Evolutionary conservation across 306 rosid species (phyloP).

Genomic region (Inga leiocalycina): DNA sequence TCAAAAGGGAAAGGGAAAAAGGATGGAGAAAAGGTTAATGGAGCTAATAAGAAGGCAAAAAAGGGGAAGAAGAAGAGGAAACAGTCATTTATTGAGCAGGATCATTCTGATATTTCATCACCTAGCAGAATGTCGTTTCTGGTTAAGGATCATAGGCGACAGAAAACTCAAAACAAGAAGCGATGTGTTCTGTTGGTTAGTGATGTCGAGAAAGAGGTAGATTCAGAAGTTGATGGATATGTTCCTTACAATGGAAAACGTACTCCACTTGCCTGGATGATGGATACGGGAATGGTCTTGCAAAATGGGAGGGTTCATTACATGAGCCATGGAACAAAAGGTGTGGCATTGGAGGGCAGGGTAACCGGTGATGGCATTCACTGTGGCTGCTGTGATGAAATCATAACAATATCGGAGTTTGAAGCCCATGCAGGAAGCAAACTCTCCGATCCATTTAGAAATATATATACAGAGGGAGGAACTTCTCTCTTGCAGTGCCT

Average conservation of each 20-base stretch:
- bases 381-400: slow-evolving; percentile 76
- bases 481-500: slow-evolving; percentile 80
- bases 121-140: slow-evolving; percentile 37
- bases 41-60: slow-evolving; percentile 39
- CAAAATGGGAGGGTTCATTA: slow-evolving; percentile 69
- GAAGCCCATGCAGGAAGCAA: slow-evolving; percentile 73
- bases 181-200: slow-evolving; percentile 71
- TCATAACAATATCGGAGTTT: slow-evolving; percentile 61
- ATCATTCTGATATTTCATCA: slow-evolving; percentile 24
- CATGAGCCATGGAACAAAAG: slow-evolving; percentile 45
- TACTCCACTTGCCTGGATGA: slow-evolving; percentile 88
- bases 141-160: slow-evolving; percentile 48
- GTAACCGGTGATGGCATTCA: slow-evolving; percentile 81
- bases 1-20: slow-evolving; percentile 27
- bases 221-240: slow-evolving; percentile 77
- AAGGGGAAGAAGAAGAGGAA: slow-evolving; percentile 61
- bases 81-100: slow-evolving; percentile 32
- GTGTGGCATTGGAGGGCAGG: slow-evolving; percentile 56
- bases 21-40: slow-evolving; percentile 34
- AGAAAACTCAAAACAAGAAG: slow-evolving; percentile 56
- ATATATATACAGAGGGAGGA: slow-evolving; percentile 62
- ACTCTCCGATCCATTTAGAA: slow-evolving; percentile 58
- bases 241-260: slow-evolving; percentile 77
- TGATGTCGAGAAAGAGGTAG: slow-evolving; percentile 55
- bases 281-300: slow-evolving; percentile 73